Conservation (phyloP, 164 flowering plant genomes). For the Tinospora cordifolia region DNA sequence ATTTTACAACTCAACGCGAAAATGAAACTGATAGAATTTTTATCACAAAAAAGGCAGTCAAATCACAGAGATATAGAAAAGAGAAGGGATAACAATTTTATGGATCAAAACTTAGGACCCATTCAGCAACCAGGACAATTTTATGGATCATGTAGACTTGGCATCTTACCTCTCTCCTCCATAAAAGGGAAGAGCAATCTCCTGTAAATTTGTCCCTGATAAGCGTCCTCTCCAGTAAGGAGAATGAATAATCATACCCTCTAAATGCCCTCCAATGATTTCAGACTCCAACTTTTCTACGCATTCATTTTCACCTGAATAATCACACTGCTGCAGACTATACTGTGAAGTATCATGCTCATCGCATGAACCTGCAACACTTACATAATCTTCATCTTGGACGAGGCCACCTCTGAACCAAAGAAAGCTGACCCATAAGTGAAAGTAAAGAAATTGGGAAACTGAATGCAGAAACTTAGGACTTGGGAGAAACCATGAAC, state of each 20-base stretch:
- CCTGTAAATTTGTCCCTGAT: conserved; percentile 19
- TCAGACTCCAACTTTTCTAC: conserved; percentile 31
- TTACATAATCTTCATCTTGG: conserved; percentile 45
- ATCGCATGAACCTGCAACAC: conserved; percentile 28
- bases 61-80: not conserved
- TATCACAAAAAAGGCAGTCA: no score
- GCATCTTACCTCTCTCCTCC: conserved; percentile 39
- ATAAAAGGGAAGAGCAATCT: conserved; percentile 10
- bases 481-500: no score
- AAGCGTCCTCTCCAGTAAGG: conserved; percentile 22
- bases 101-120: not conserved
- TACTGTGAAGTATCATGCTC: conserved; percentile 21
- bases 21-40: no score
- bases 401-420: conserved; percentile 32
- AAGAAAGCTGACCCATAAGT: not conserved
- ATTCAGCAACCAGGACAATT: not conserved
- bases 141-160: not conserved
- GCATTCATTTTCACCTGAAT: conserved; percentile 21
- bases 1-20: no score
- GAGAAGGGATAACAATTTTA: no score
- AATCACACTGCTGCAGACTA: conserved; percentile 26
- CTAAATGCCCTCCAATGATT: conserved; percentile 23
- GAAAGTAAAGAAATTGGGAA: no score
- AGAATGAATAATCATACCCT: conserved; percentile 15
- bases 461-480: no score